These are phyloP conservation scores for Maudiozyma bulderi DNA, from an alignment of 805 yeast genomes.

Conservation along the genomic window DNA sequence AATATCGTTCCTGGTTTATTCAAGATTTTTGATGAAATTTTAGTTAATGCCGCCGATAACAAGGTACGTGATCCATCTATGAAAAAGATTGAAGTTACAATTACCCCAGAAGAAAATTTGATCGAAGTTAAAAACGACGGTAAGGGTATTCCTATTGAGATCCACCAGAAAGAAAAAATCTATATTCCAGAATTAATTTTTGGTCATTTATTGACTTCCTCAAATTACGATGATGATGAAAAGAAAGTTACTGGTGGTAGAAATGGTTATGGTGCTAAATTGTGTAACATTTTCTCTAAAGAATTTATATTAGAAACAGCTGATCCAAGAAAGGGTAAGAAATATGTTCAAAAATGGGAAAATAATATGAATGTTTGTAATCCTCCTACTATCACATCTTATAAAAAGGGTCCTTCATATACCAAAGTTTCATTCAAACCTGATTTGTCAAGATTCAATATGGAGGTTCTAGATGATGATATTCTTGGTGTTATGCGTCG, in stretches of 20 bases:
- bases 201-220: conserved; percentile 88
- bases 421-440: conserved; percentile 86
- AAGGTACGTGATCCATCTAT: conserved; percentile 88
- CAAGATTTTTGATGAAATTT: conserved; percentile 92
- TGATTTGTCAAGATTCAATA: conserved; percentile 72
- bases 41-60: conserved; percentile 98
- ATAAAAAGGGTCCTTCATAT: conserved; percentile 53
- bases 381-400: conserved; percentile 58
- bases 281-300: conserved; percentile 91
- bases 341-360: conserved; percentile 78
- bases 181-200: conserved; percentile 94
- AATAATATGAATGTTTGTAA: conserved; percentile 73
- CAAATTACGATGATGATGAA: conserved; percentile 91
- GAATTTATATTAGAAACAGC: conserved; percentile 84
- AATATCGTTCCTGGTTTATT: conserved; percentile 90
- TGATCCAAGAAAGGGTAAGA: conserved; percentile 51
- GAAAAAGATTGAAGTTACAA: conserved; percentile 77
- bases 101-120: conserved; percentile 62
- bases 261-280: conserved; percentile 95
- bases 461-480: conserved; percentile 79
- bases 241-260: conserved; percentile 97
- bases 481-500: conserved; percentile 75
- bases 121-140: conserved; percentile 89
- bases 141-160: conserved; percentile 88
- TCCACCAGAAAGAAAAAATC: conserved; percentile 82